These are phyloP conservation scores for Ambrosia hybrid DNA, from an alignment of 140 eudicot species.

Conservation along the genomic window DNA sequence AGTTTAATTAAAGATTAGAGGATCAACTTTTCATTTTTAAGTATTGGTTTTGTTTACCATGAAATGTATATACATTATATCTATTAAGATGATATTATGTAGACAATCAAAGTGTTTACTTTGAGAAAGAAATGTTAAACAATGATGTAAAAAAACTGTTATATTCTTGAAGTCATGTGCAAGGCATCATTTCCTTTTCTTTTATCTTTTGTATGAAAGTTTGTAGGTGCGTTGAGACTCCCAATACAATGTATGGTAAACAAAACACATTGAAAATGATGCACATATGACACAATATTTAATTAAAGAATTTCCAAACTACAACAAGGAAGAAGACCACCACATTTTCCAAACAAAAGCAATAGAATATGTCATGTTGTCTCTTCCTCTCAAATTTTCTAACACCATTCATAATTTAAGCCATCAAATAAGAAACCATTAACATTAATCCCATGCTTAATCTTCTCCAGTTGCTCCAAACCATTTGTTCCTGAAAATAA, in stretches of 20 bases:
- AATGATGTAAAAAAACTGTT: conserved; percentile 22
- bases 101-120: conserved; percentile 6
- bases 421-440: conserved; percentile 22
- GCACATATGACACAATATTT: conserved; percentile 23
- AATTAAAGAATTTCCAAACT: conserved; percentile 41
- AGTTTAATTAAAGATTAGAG: no score
- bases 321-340: conserved; percentile 26
- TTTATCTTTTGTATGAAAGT: conserved; percentile 25
- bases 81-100: no score
- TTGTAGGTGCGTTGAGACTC: conserved; percentile 12
- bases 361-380: conserved; percentile 27
- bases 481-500: conserved; percentile 29
- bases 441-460: conserved; percentile 30
- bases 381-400: conserved; percentile 19
- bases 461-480: conserved; percentile 34
- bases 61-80: no score
- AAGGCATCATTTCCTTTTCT: conserved; percentile 16
- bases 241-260: conserved; percentile 11
- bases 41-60: no score
- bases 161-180: conserved; percentile 39
- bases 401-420: conserved; percentile 6
- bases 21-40: no score
- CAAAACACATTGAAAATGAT: conserved; percentile 16
- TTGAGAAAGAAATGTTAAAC: background rate
- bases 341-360: conserved; percentile 21